These are phyloP conservation scores for Eucalyptus rudis DNA, from an alignment of 345 rosid species.

Conservation along the genomic window DNA sequence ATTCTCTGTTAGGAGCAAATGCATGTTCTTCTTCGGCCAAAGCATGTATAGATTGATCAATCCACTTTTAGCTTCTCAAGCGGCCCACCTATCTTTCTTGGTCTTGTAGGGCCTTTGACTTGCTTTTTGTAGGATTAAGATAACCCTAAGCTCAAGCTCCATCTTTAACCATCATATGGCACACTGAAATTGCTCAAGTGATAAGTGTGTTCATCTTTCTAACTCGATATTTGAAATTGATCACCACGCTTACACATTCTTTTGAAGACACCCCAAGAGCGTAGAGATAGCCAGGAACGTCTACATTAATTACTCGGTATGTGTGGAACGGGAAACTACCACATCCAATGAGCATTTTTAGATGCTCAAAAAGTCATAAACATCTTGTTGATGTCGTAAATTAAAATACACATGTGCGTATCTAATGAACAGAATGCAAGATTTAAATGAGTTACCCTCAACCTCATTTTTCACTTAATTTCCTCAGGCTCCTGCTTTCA, in stretches of 20 bases:
- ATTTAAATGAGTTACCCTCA: background rate
- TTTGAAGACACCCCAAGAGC: background rate
- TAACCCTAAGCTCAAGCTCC: background rate
- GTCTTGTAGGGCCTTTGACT: background rate
- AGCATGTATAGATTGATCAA: background rate
- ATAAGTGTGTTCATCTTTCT: background rate
- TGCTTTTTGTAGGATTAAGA: background rate
- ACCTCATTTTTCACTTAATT: background rate
- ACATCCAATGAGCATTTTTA: background rate
- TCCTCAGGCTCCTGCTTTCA: background rate
- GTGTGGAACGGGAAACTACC: accelerated
- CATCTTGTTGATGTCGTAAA: too few relatives aligned
- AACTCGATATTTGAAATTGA: background rate
- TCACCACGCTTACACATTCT: background rate
- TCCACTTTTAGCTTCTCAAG: background rate
- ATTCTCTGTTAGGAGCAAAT: background rate
- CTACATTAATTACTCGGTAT: background rate
- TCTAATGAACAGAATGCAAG: background rate
- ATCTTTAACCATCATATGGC: background rate
- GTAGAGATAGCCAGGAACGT: background rate
- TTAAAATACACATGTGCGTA: too few relatives aligned
- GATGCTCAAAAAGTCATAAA: background rate
- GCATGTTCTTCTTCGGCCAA: background rate
- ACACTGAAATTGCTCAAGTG: background rate
- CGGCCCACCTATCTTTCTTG: background rate